Evolutionary conservation across 2,329 filamentous ascomycete species (phyloP), one percentile per base, ranked within the genome.

Genomic region (Cryphonectria japonica): DNA sequence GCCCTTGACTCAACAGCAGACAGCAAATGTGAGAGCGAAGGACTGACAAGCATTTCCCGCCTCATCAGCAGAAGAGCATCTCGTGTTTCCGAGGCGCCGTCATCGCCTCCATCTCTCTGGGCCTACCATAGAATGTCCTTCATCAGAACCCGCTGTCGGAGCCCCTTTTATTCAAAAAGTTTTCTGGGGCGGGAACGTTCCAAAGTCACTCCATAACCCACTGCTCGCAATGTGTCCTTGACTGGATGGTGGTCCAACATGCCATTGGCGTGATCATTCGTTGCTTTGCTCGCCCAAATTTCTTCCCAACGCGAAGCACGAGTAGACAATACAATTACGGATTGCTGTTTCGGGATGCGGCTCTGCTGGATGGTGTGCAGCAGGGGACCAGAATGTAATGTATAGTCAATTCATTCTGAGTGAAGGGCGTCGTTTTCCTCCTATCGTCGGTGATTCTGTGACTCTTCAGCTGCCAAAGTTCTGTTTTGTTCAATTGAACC

Each of bases 201-300:
- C 69, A 69, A 43, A 41, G 67, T 72, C 71, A 67, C 66, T 71
- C 70, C 71, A 72, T 72, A 68, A 71, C 66, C 71, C 71, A 67
- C 66, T 60, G 61, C 37, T 26, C n/a, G 71, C 66, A 54, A 43
- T 65, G 60, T 50, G 66, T 72, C 52, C 64, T 66, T 63, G 32
- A 29, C 54, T 37, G 46, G 65, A 39, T 65, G 61, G 62, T 69
- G 52, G 52, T 68, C 69, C 59, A 60, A 69, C 39, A 68, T 32
- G 65, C 61, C 66, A 41, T 72, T 72, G 71, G 69, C 69, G 71
- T 72, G 71, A 72, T 41, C 59, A 39, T 43, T 43, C 71, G 71
- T 72, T 65, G 68, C 68, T 72, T 72, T 71, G 66, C 69, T 72
- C 71, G 71, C 69, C 65, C 66, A 71, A 72, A 72, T 66, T 66